Conservation (phyloP, 1,284 basidiomycete species). For the Meripilus lineatus region DNA sequence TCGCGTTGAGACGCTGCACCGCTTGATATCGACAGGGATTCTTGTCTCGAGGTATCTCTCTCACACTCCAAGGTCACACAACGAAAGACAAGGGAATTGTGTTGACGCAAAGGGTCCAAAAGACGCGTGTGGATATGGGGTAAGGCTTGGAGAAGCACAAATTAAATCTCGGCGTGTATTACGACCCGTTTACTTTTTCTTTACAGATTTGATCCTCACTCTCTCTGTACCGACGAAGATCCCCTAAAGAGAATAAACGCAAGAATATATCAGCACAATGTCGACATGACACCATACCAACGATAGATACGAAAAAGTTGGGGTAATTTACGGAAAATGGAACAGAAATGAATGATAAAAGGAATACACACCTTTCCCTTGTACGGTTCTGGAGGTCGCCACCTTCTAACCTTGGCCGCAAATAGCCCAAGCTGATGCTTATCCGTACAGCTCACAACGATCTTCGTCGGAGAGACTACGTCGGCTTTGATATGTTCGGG, state of each 20-base stretch:
- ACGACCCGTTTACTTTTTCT: constrained; percentile 97
- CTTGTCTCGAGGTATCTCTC: too few species aligned
- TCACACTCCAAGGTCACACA: too few species aligned
- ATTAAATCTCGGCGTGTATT: too few species aligned
- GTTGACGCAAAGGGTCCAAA: too few species aligned
- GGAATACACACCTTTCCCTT: constrained; percentile 83
- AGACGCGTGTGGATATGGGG: too few species aligned
- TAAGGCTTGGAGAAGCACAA: too few species aligned
- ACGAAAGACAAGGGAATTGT: too few species aligned
- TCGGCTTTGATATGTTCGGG: constrained; percentile 77
- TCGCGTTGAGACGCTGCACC: too few species aligned
- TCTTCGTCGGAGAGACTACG: constrained; percentile 68
- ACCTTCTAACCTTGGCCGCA: constrained; percentile 80
- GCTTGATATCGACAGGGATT: too few species aligned
- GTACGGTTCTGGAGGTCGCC: constrained; percentile 93
- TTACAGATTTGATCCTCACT: constrained; percentile 85
- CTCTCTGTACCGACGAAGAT: constrained; percentile 90
- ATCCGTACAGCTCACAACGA: constrained; percentile 63
- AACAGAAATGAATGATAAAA: constrained; percentile 2
- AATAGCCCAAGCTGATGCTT: constrained; percentile 83
- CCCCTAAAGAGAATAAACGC: constrained; percentile 47
- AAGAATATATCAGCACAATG: not conserved
- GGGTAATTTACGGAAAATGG: not conserved
- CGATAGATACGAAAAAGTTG: constrained; percentile 5
- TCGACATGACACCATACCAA: constrained; percentile 9